phyloP scores from a whole-genome alignment of 139 green algal species.

The Closterium sp. region DNA sequence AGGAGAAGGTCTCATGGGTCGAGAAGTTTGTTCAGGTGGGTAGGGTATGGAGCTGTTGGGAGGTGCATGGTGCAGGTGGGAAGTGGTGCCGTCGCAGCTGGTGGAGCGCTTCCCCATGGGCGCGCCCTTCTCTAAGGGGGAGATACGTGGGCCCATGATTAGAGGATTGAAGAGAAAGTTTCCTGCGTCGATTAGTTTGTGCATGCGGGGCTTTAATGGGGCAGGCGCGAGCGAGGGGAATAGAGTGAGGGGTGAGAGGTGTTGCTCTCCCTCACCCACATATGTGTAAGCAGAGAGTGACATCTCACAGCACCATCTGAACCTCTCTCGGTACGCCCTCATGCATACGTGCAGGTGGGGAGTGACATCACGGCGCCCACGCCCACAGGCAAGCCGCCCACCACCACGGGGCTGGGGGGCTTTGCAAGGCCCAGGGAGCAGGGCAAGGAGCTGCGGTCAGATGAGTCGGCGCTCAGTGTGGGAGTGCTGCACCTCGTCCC shows the following conservation, averaged over 20 bases:
- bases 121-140: constrained; percentile 59
- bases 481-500: constrained; percentile 94
- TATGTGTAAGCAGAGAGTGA: constrained; percentile 7
- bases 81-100: constrained; percentile 61
- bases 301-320: no score
- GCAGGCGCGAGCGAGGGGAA: neutral
- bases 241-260: no score
- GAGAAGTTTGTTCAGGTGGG: constrained; percentile 63
- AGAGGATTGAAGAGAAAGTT: constrained; percentile 72
- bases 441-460: constrained; percentile 1
- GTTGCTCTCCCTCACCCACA: no score
- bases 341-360: neutral
- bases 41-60: no score
- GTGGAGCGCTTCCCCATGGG: constrained; percentile 92
- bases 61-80: no score
- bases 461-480: constrained; percentile 52
- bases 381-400: constrained; percentile 27
- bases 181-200: constrained; percentile 52
- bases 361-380: constrained; percentile 33
- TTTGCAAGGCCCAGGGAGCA: constrained; percentile 2
- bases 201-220: no score
- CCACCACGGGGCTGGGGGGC: constrained; percentile 26
- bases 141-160: constrained; percentile 75
- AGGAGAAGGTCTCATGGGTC: constrained; percentile 68
- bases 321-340: no score